Base-by-base conservation (phyloP, 2,329 filamentous ascomycete genomes). In the Penicillium sp. region DNA sequence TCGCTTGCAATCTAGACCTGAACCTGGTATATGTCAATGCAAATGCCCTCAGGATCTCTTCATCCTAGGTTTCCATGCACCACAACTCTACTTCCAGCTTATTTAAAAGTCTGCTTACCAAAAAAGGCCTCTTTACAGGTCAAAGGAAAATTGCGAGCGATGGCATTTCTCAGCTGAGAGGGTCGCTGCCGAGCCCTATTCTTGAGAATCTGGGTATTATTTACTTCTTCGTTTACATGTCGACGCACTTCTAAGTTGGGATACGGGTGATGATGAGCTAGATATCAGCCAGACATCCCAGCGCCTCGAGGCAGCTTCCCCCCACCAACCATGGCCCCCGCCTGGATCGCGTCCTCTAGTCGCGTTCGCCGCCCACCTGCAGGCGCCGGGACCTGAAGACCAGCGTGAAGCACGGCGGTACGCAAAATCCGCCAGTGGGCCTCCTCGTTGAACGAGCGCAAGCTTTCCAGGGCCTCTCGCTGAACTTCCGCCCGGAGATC, bases 361-460 rank as follows among this genome's bases (percentile, higher is more conserved):
- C 25, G 10, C 25, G 11, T 7, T 37, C 50, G 38, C 39, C 43
- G 45, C 8, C 49, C 47, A 13, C 43, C 43, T 1, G 41, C 35
- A 4, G 60, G 45, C 9, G 47, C 64, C 49, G 73, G 77, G 17
- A 90, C 75, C 50, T 94, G 87, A 18, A 96, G 72, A 6, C 87
- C 85, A 0, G 87, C 84, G 18, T 83, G 78, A 4, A 83, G 64
- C 44, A 94, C 78, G 51, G 85, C 88, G 58, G 95, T 82, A 32
- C 85, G 80, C 36, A 90, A 75, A 36, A 97, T 74, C 29, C 87
- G 81, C 51, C 94, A 76, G 36, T 86, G 76, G 4, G 90, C 80
- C 47, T 87, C 84, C 34, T 79, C 77, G 57, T 90, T 83, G 56
- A 93, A 93, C 18, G 78, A 75, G 39, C 78, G 77, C 2, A 88